Evolutionary conservation across 2,329 filamentous ascomycete genomes (phyloP).

Genomic region (Colletotrichum truncatum): DNA sequence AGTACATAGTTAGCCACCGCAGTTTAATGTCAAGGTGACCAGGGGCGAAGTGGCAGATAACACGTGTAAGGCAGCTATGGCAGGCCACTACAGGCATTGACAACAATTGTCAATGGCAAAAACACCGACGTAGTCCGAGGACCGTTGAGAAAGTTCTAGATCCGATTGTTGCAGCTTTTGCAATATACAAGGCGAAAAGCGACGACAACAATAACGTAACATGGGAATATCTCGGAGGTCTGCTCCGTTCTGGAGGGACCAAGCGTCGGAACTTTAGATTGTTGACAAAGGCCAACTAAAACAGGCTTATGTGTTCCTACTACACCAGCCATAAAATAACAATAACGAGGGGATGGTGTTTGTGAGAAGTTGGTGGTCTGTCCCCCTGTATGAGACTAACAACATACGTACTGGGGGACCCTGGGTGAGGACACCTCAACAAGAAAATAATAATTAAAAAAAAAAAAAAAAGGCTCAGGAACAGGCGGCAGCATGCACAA

Average conservation of each 20-base stretch:
- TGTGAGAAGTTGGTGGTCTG: background rate
- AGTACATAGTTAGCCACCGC: background rate
- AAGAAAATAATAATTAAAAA: conserved; percentile 1
- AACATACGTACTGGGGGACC: background rate
- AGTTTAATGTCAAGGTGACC: background rate
- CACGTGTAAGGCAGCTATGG: background rate
- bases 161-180: no score
- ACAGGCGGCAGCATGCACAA: conserved; percentile 4
- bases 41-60: background rate
- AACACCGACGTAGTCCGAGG: background rate
- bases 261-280: background rate
- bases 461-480: conserved; percentile 11
- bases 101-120: background rate
- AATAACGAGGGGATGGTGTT: background rate
- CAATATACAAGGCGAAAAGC: background rate
- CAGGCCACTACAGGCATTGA: background rate
- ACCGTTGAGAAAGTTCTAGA: accelerated
- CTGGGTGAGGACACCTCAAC: conserved; percentile 3
- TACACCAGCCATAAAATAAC: background rate
- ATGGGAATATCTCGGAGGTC: conserved; percentile 25
- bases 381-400: background rate
- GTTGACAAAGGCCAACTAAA: background rate
- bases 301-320: background rate
- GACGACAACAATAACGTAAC: background rate
- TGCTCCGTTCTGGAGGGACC: background rate